Conservation (phyloP, 805 yeast species). For the Candida patagonica region DNA sequence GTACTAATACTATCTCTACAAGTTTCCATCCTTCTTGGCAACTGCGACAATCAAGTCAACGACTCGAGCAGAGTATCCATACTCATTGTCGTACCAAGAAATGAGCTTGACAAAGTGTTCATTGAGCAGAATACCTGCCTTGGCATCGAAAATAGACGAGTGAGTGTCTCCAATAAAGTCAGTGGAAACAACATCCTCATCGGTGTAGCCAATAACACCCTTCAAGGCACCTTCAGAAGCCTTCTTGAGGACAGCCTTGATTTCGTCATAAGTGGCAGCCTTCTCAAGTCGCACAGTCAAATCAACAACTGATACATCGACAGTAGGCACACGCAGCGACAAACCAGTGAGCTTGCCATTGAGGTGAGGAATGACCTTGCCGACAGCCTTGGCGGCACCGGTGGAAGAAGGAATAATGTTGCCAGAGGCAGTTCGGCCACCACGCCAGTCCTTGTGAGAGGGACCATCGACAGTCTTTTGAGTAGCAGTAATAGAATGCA, state of each 20-base stretch:
- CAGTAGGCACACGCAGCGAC: conserved; percentile 90
- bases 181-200: conserved; percentile 83
- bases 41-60: conserved; percentile 80
- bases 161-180: conserved; percentile 78
- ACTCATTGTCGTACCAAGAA: conserved; percentile 95
- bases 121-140: conserved; percentile 82
- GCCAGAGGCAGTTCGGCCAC: conserved; percentile 94
- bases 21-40: conserved; percentile 40
- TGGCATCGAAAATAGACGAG: conserved; percentile 85
- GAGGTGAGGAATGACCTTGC: conserved; percentile 85
- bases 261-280: conserved; percentile 73
- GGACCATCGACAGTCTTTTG: conserved; percentile 97
- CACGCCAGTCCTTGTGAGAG: conserved; percentile 97
- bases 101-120: conserved; percentile 84
- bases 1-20: neutral
- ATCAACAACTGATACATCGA: conserved; percentile 89
- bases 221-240: conserved; percentile 70
- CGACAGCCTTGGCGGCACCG: conserved; percentile 97
- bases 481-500: conserved; percentile 92
- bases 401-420: conserved; percentile 93
- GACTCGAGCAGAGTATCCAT: conserved; percentile 93
- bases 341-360: conserved; percentile 92
- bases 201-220: conserved; percentile 85
- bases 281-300: conserved; percentile 75
- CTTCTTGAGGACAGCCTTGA: conserved; percentile 63